phyloP scores from a whole-genome alignment of 352 stramenopile genomes.

The Phytopythium aichiense region DNA sequence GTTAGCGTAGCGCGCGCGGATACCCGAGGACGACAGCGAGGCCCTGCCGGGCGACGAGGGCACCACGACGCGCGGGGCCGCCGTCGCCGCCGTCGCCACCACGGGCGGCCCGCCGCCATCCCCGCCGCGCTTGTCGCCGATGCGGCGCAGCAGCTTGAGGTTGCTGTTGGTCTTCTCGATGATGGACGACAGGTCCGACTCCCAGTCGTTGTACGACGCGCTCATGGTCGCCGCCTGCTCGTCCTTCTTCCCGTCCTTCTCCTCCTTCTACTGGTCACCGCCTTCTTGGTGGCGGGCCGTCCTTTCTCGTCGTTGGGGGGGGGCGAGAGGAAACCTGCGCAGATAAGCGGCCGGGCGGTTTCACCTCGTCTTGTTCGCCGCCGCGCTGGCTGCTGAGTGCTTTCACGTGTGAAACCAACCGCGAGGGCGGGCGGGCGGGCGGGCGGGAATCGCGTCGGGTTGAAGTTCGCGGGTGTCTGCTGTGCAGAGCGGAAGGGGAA shows the following conservation, averaged over 20 bases:
- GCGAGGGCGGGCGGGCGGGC: no score
- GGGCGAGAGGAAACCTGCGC: no score
- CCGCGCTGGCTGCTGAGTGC: neutral
- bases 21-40: conserved; percentile 14
- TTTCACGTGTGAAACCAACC: neutral
- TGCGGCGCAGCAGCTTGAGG: conserved; percentile 76
- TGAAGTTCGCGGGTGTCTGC: neutral
- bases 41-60: conserved; percentile 9
- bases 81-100: conserved; percentile 14
- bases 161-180: conserved; percentile 89
- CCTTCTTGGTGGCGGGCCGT: neutral
- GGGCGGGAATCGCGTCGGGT: neutral
- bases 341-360: no score
- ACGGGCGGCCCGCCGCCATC: conserved; percentile 24
- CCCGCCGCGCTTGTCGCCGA: conserved; percentile 63
- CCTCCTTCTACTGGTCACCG: neutral
- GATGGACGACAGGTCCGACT: conserved; percentile 81
- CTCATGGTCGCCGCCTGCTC: conserved; percentile 37
- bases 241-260: neutral
- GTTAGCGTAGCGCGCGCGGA: conserved; percentile 10
- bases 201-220: conserved; percentile 62
- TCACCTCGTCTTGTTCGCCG: no score
- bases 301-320: no score
- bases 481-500: neutral
- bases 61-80: conserved; percentile 16